These are phyloP conservation scores for Lizonia empirigonia DNA, from an alignment of 2,329 filamentous ascomycete genomes.

Conservation along the genomic window DNA sequence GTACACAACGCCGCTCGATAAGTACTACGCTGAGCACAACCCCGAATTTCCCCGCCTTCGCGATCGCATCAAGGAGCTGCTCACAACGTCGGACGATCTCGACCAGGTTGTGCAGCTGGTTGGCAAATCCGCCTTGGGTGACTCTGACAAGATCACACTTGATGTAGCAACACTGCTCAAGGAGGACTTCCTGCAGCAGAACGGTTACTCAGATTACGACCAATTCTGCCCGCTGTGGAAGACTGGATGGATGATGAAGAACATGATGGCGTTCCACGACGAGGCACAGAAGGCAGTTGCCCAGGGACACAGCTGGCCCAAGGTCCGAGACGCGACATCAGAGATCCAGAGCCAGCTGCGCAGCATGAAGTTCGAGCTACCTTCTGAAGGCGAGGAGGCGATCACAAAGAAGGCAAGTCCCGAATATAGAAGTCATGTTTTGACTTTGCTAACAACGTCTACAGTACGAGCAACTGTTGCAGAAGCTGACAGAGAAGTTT, in stretches of 20 bases:
- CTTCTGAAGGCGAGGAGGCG: slow-evolving; percentile 78
- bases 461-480: slow-evolving; percentile 89
- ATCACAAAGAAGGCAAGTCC: slow-evolving; percentile 79
- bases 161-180: slow-evolving; percentile 91
- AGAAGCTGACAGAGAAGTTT: slow-evolving; percentile 96
- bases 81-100: slow-evolving; percentile 94
- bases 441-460: slow-evolving; percentile 46
- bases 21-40: slow-evolving; percentile 91
- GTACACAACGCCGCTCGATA: slow-evolving; percentile 86
- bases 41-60: slow-evolving; percentile 93
- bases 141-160: slow-evolving; percentile 97
- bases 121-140: slow-evolving; percentile 93
- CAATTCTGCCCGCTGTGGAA: slow-evolving; percentile 99
- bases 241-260: slow-evolving; percentile 99
- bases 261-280: slow-evolving; percentile 97
- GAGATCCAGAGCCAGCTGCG: slow-evolving; percentile 86
- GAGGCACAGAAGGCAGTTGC: slow-evolving; percentile 94
- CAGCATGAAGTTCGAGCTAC: slow-evolving; percentile 96
- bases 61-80: slow-evolving; percentile 89
- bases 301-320: slow-evolving; percentile 89
- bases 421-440: not conserved
- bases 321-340: slow-evolving; percentile 86
- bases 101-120: slow-evolving; percentile 99
- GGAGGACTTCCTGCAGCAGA: slow-evolving; percentile 98
- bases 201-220: slow-evolving; percentile 98